Conservation (phyloP, 2,329 filamentous ascomycete species). For the Xylaria sp. region DNA sequence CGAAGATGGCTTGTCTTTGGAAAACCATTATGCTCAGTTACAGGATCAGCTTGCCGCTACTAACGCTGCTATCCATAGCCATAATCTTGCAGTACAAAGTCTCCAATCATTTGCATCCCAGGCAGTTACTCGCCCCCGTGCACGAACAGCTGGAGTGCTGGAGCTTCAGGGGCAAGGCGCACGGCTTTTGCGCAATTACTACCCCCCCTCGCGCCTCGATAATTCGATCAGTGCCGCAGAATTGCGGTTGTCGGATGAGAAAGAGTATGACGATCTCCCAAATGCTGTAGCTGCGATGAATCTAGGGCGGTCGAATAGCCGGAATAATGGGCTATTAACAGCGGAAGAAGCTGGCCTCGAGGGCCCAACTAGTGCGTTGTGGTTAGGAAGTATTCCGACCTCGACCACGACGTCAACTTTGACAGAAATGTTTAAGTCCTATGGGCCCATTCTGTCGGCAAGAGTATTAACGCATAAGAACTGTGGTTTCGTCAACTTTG, state of each 20-base stretch:
- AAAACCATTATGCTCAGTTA: conserved; percentile 63
- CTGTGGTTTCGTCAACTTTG: conserved; percentile 98
- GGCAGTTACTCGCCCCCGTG: conserved; percentile 81
- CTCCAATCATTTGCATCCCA: conserved; percentile 78
- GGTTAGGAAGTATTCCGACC: conserved; percentile 96
- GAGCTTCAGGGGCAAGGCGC: conserved; percentile 70
- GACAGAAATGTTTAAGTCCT: conserved; percentile 93
- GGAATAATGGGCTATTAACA: conserved; percentile 70
- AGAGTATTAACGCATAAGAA: conserved; percentile 98
- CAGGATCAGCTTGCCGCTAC: conserved; percentile 69
- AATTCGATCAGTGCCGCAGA: conserved; percentile 78
- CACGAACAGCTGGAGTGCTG: conserved; percentile 87
- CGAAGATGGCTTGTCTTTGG: conserved; percentile 59
- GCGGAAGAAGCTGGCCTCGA: conserved; percentile 82
- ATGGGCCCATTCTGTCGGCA: conserved; percentile 87
- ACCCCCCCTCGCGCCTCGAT: conserved; percentile 75
- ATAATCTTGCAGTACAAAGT: conserved; percentile 86
- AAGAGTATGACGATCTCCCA: conserved; percentile 79
- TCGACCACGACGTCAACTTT: conserved; percentile 96
- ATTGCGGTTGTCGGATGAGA: conserved; percentile 73
- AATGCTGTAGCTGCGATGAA: conserved; percentile 84
- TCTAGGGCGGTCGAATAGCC: conserved; percentile 68
- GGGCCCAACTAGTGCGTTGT: conserved; percentile 88
- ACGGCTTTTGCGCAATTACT: conserved; percentile 72
- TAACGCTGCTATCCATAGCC: conserved; percentile 78